Conservation (phyloP, 345 rosid genomes). For the Aquilaria sinensis region DNA sequence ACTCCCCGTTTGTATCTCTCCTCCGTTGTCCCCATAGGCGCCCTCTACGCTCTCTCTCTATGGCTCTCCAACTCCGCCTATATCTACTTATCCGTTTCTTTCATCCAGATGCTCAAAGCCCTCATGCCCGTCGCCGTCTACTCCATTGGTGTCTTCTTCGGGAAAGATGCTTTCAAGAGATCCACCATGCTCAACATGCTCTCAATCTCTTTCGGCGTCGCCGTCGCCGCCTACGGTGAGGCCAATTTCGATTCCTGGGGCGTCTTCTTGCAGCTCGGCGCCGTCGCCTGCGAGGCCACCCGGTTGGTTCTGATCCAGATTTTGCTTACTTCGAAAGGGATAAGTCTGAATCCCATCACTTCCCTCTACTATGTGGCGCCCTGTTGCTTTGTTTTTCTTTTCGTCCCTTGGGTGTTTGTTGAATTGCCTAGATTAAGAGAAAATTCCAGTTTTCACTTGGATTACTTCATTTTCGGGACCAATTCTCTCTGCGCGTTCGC, state of each 20-base stretch:
- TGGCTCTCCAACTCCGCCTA: slow-evolving; percentile 97
- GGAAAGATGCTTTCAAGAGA: slow-evolving; percentile 37
- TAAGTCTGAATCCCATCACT: slow-evolving; percentile 51
- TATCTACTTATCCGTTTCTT: slow-evolving; percentile 88
- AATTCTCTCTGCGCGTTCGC: slow-evolving; percentile 72
- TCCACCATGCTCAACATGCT: slow-evolving; percentile 58
- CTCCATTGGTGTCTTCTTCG: slow-evolving; percentile 50
- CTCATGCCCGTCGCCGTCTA: slow-evolving; percentile 97
- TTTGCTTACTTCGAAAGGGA: slow-evolving; percentile 48
- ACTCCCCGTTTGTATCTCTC: slow-evolving; percentile 64
- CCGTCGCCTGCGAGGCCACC: slow-evolving; percentile 59
- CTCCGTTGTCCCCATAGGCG: slow-evolving; percentile 93
- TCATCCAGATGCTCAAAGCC: slow-evolving; percentile 96
- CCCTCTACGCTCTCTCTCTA: slow-evolving; percentile 75
- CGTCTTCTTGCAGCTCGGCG: slow-evolving; percentile 49
- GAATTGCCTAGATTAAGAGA: slow-evolving; percentile 52
- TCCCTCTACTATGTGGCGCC: slow-evolving; percentile 65
- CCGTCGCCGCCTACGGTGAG: slow-evolving; percentile 59
- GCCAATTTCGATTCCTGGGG: slow-evolving; percentile 62
- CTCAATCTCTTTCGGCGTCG: slow-evolving; percentile 57
- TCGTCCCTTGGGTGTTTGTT: slow-evolving; percentile 49
- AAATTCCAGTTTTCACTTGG: slow-evolving; percentile 50
- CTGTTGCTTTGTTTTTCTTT: slow-evolving; percentile 49
- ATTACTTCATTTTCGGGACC: slow-evolving; percentile 45
- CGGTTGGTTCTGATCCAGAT: slow-evolving; percentile 61